Percentiles rank a stretch among this genome's conserved stretches.
phyloP scores from a whole-genome alignment of 2,329 filamentous ascomycete species.

The Pestalotiopsis fici region DNA sequence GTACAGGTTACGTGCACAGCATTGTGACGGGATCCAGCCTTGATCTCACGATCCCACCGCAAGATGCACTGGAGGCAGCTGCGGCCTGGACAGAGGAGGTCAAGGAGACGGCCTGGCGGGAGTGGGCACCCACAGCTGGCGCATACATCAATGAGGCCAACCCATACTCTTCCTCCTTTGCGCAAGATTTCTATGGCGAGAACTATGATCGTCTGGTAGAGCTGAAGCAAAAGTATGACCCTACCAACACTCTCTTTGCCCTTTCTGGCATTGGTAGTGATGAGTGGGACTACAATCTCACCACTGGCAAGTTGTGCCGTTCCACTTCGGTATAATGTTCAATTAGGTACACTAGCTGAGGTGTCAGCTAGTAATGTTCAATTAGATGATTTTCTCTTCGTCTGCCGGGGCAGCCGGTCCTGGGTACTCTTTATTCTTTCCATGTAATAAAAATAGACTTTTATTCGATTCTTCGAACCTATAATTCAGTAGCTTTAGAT shows the following conservation, averaged over 20 bases:
- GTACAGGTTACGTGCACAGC: neutral
- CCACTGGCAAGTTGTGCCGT: neutral
- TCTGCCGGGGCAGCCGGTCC: no score
- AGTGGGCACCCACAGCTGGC: neutral
- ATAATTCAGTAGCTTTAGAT: no score
- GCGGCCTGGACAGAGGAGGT: neutral
- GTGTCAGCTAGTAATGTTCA: neutral
- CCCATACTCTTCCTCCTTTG: neutral
- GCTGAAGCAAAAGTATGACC: neutral
- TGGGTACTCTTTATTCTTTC: no score
- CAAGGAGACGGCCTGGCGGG: neutral
- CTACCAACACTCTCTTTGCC: neutral
- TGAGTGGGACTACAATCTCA: neutral
- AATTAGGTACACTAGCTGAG: neutral
- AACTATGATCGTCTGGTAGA: neutral
- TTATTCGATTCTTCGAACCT: no score
- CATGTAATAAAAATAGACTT: no score
- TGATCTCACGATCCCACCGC: neutral
- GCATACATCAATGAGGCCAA: neutral
- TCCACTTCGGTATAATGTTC: neutral
- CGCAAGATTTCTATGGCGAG: neutral
- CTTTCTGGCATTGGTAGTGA: neutral
- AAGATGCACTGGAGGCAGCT: neutral
- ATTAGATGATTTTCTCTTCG: no score
- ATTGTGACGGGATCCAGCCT: neutral